Evolutionary conservation across 2,329 filamentous ascomycete species (phyloP).

Genomic region (Hymenoscyphus infarciens): DNA sequence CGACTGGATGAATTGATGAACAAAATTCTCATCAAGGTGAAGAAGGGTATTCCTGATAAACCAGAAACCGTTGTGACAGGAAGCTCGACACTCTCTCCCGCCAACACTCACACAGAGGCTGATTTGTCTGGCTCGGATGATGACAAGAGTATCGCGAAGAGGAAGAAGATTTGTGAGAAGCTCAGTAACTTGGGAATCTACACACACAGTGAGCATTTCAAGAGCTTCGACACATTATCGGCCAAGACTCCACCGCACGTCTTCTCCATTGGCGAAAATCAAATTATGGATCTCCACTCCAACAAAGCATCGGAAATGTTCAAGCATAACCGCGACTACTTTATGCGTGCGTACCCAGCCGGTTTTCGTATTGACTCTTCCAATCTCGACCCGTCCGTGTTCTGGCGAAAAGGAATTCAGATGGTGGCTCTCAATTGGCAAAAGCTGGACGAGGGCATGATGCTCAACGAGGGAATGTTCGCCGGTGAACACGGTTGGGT

Average conservation of each 20-base stretch:
- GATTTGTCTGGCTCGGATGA: constrained; percentile 35
- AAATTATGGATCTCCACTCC: constrained; percentile 60
- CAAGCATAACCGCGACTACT: constrained; percentile 72
- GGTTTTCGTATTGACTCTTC: constrained; percentile 78
- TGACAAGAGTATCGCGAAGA: constrained; percentile 33
- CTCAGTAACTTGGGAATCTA: constrained; percentile 78
- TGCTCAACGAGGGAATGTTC: constrained; percentile 95
- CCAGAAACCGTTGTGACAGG: constrained; percentile 14
- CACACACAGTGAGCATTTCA: constrained; percentile 80
- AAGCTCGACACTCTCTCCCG: constrained; percentile 22
- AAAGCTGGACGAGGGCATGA: constrained; percentile 85
- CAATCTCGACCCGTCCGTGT: constrained; percentile 79
- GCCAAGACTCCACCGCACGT: constrained; percentile 60
- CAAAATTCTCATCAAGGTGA: constrained; percentile 84
- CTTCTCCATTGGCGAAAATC: constrained; percentile 63
- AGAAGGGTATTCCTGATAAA: constrained; percentile 44
- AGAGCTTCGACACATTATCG: constrained; percentile 62
- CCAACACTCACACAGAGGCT: constrained; percentile 19
- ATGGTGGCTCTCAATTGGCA: constrained; percentile 95
- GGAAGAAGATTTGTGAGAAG: constrained; percentile 60
- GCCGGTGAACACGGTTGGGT: constrained; percentile 77
- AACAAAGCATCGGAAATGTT: constrained; percentile 59
- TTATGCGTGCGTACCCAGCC: constrained; percentile 88
- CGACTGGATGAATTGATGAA: constrained; percentile 66
- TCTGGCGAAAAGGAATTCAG: constrained; percentile 87